Base-by-base conservation (phyloP, 83 land plant species). In the Picea abies region DNA sequence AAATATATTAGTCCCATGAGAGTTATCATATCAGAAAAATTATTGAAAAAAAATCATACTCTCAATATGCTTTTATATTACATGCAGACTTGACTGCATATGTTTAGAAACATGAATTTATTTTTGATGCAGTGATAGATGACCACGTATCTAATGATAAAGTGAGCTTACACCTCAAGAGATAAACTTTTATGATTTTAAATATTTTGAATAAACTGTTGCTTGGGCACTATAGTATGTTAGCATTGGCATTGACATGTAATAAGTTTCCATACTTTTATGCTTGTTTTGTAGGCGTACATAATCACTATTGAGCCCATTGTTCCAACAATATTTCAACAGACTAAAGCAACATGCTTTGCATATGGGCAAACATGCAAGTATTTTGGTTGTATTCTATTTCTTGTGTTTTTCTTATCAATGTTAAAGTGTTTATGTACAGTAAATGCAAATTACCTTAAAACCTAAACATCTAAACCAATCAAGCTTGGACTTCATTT, bases 331-430 rank as follows among this genome's bases (percentile, higher is more conserved):
- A 29, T 29, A 29, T 29, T 29, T 29, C 29, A 29, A 29, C 29
- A 1, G 29, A 97, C 98, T 4, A 97, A 97, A 79, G 99, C 98
- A 80, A 97, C 99, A 19, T 97, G 99, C 85, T 97, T 97, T 92
- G 99, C 99, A 52, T 97, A 97, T 89, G 99, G 99, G 17, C 99
- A 97, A 91, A 97, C 99, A 90, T 98, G 99, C 83, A 82, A 76
- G 79, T 29, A 29, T 29, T 29, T 29, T 29, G 29, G 29, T 29
- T 29, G 29, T 29, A 29, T 29, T 29, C 29, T 29, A 29, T 29
- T 29, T 29, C 29, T 29, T 29, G 29, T 29, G 29, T 29, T 29
- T 29, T 29, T 29, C 29, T 29, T 29, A 29, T 29, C 29, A 29
- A 29, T 29, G 29, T 29, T 29, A 29, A 29, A 29, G 29, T 29